phyloP scores from a whole-genome alignment of 306 rosid genomes.

The Echinosophora koreensis region DNA sequence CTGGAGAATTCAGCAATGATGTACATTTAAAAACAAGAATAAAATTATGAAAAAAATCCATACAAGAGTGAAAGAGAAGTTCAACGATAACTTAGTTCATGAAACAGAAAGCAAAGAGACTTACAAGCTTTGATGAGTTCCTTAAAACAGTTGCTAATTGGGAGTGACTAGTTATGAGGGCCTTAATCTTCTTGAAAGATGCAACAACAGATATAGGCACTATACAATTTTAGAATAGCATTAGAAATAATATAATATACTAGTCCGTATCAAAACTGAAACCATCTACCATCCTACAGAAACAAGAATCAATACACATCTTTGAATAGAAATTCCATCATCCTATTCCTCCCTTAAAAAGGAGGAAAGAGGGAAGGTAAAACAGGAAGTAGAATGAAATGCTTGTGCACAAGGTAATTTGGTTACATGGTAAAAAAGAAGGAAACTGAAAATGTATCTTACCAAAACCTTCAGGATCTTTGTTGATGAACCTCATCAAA shows the following conservation, averaged over 20 bases:
- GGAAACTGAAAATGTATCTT: constrained; percentile 45
- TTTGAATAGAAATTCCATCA: constrained; percentile 27
- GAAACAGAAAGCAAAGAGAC: constrained; percentile 47
- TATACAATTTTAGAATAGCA: constrained; percentile 51
- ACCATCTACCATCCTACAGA: constrained; percentile 24
- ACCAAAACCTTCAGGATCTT: constrained; percentile 97
- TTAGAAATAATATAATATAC: constrained; percentile 43
- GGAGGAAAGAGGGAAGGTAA: constrained; percentile 11
- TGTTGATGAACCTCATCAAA: constrained; percentile 93
- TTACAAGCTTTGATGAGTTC: constrained; percentile 91
- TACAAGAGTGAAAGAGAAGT: background rate
- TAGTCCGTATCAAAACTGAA: constrained; percentile 34
- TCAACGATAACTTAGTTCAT: background rate
- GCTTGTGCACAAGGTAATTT: constrained; percentile 15
- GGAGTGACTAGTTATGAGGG: constrained; percentile 72
- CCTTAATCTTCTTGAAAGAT: constrained; percentile 98
- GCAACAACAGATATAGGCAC: constrained; percentile 97
- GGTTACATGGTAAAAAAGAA: constrained; percentile 4
- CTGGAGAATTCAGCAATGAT: constrained; percentile 58
- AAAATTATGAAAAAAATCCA: constrained; percentile 27
- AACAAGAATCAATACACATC: constrained; percentile 36
- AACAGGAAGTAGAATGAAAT: constrained; percentile 39
- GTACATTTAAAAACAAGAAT: constrained; percentile 34
- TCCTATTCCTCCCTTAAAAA: constrained; percentile 32
- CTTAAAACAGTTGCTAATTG: constrained; percentile 90